phyloP scores from a whole-genome alignment of 192 early-diverging fungal species.

The Coemansia umbellata region DNA sequence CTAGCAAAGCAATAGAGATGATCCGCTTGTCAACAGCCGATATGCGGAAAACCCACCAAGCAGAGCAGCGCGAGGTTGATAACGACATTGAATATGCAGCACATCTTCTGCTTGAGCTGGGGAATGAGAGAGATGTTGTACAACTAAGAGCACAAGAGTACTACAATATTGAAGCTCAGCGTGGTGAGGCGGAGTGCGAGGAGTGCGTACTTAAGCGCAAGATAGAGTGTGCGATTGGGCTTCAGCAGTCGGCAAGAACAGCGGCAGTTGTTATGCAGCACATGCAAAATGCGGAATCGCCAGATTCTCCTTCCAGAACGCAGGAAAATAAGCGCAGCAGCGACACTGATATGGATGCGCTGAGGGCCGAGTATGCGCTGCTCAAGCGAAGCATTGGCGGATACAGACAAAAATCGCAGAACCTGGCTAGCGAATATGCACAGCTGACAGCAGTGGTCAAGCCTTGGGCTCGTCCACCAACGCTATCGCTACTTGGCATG shows the following conservation, averaged over 20 bases:
- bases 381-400: slow-evolving; percentile 10
- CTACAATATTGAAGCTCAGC: slow-evolving; percentile 1
- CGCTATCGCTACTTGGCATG: slow-evolving; percentile 6
- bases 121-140: slow-evolving; percentile 28
- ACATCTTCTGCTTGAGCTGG: slow-evolving; percentile 39
- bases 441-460: slow-evolving; percentile 24
- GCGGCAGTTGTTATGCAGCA: slow-evolving; percentile 2
- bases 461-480: slow-evolving; percentile 29
- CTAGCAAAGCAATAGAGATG: slow-evolving; percentile 7
- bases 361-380: slow-evolving; percentile 25
- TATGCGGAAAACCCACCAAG: slow-evolving; percentile 23
- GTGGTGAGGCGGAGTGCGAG: not conserved
- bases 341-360: slow-evolving; percentile 1
- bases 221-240: slow-evolving; percentile 20
- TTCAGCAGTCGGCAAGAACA: slow-evolving; percentile 27
- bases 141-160: not conserved
- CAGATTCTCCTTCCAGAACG: not conserved
- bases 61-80: slow-evolving; percentile 11
- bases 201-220: slow-evolving; percentile 17
- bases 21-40: slow-evolving; percentile 14
- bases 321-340: too few species aligned
- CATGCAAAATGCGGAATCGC: not conserved
- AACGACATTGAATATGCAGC: slow-evolving; percentile 40
- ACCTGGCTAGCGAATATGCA: slow-evolving; percentile 34
- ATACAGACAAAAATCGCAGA: slow-evolving; percentile 20